Conservation (phyloP, 108 stramenopile genomes). For the Nitzschia sp. region DNA sequence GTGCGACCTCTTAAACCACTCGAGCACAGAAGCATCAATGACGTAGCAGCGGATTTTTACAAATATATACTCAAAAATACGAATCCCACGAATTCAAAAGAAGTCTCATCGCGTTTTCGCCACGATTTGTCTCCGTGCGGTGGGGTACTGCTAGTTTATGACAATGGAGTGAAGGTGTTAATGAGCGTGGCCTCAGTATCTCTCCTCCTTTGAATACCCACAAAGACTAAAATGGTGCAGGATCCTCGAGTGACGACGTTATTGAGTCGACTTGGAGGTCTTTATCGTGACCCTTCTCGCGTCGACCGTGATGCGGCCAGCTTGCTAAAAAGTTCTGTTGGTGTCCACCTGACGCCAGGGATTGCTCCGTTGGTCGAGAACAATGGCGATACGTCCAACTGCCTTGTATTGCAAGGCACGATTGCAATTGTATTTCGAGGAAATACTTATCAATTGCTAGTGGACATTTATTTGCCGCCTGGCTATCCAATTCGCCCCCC, state of each 20-base stretch:
- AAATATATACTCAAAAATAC: neutral
- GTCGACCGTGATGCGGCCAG: slow-evolving; percentile 71
- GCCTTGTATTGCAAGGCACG: slow-evolving; percentile 84
- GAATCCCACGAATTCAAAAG: no score
- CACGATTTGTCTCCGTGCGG: no score
- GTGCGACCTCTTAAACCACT: slow-evolving; percentile 41
- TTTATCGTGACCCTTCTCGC: slow-evolving; percentile 80
- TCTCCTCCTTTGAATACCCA: no score
- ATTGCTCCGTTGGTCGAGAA: slow-evolving; percentile 66
- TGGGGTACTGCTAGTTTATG: no score
- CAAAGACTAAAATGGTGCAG: slow-evolving; percentile 37
- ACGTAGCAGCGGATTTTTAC: neutral
- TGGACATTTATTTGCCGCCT: slow-evolving; percentile 90
- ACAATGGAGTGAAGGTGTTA: no score
- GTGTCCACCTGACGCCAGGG: slow-evolving; percentile 59
- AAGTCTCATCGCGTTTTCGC: no score
- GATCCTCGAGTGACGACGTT: slow-evolving; percentile 50
- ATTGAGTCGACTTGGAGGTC: slow-evolving; percentile 66
- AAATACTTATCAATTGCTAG: slow-evolving; percentile 87
- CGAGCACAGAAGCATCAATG: slow-evolving; percentile 35
- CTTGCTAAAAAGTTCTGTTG: slow-evolving; percentile 61
- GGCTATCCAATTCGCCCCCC: slow-evolving; percentile 88
- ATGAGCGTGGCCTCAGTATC: no score
- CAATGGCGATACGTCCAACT: slow-evolving; percentile 55
- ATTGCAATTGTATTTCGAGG: slow-evolving; percentile 88